Base-by-base conservation (phyloP, 257 asterid genomes). In the Echium plantagineum region DNA sequence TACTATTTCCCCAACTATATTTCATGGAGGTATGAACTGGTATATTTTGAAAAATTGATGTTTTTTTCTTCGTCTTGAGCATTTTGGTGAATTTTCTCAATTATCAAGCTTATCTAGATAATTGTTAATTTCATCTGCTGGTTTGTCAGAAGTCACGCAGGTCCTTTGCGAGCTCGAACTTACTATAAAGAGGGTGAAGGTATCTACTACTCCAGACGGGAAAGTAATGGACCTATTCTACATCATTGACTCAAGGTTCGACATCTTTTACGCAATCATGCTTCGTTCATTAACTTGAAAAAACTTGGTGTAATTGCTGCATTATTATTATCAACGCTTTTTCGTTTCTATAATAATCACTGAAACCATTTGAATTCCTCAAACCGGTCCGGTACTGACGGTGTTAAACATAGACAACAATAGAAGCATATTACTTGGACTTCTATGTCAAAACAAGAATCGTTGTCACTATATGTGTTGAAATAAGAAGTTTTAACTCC, bases 171-270 rank as follows among this genome's bases (percentile, higher is more conserved):
- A 85, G 72, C 90, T 85, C 24, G 96, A 89, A 81, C 86, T 89
- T 47, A 72, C 75, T 5, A 89, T 89, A 57, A 69, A 78, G 85
- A 75, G 75, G 77, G 96, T 89, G 54, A 89, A 89, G 72, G 83
- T 85, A 21, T 85, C 90, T 18, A 85, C 95, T 22, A 85, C 96
- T 20, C 96, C 96, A 28, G 96, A 89, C 24, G 95, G 90, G 72
- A 85, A 73, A 81, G 95, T 82, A 63, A 77, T 89, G 84, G 90
- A 83, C 32, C 85, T 89, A 70, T 86, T 89, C 81, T 89, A 81
- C 84, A 76, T 89, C 61, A 83, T 89, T 0, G 96, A 88, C 70
- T 70, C 81, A 49, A 89, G 96, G 96, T 87, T 64, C 57, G 52
- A 24, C 75, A 52, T 38, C 52, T 42, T 53, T 28, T 31, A 42